Evolutionary conservation across 352 stramenopile species (phyloP).

Genomic region (Globisporangium parvum): DNA sequence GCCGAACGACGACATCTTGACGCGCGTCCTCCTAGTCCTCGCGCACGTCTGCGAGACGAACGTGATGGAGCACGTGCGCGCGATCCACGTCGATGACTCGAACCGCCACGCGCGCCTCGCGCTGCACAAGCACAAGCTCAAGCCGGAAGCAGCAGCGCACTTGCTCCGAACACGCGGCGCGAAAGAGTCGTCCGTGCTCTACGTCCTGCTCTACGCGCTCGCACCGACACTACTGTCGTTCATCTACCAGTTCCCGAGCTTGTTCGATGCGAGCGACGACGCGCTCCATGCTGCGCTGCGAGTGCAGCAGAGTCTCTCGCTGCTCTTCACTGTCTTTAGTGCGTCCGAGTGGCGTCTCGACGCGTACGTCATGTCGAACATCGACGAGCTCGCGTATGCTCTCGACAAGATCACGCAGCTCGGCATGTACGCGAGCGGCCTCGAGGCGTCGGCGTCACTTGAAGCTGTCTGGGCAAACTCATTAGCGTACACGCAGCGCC

Average conservation of each 20-base stretch:
- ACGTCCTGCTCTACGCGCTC: slow-evolving; percentile 33
- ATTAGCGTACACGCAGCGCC: slow-evolving; percentile 4
- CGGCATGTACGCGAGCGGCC: slow-evolving; percentile 3
- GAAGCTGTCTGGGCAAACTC: slow-evolving; percentile 11
- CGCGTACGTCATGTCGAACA: slow-evolving; percentile 17
- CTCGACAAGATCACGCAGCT: slow-evolving; percentile 37
- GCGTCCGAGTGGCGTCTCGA: slow-evolving; percentile 31
- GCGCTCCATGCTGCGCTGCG: slow-evolving; percentile 10
- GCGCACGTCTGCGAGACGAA: slow-evolving; percentile 23
- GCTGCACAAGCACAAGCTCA: slow-evolving; percentile 44
- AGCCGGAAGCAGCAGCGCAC: slow-evolving; percentile 15
- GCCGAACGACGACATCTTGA: slow-evolving; percentile 31
- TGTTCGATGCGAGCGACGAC: slow-evolving; percentile 31
- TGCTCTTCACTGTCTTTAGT: slow-evolving; percentile 28
- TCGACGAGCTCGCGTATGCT: slow-evolving; percentile 41
- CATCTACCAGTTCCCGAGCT: slow-evolving; percentile 43
- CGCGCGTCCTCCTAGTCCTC: slow-evolving; percentile 27
- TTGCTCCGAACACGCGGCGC: slow-evolving; percentile 22
- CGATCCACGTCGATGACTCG: slow-evolving; percentile 37
- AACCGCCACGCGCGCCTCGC: slow-evolving; percentile 35
- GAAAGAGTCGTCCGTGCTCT: slow-evolving; percentile 28
- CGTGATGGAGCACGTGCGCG: slow-evolving; percentile 28
- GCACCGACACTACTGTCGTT: slow-evolving; percentile 44
- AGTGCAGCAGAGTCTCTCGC: slow-evolving; percentile 22
- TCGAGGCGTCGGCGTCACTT: not conserved